Conservation (phyloP, 805 yeast species). For the Metschnikowia henanensis region DNA sequence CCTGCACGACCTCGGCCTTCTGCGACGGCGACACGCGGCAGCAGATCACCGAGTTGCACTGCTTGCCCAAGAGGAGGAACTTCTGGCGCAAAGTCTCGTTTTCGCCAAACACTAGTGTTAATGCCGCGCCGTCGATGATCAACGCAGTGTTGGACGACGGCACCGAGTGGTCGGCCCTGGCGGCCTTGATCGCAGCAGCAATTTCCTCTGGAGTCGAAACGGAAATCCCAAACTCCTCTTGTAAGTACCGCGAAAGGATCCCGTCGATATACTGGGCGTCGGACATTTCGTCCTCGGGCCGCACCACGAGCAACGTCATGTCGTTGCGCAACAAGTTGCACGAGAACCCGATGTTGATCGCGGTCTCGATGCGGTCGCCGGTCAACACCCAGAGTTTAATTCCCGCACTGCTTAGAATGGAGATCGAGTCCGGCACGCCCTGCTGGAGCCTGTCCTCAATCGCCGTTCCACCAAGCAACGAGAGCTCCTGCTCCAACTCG, state of each 20-base stretch:
- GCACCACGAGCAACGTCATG: slow-evolving; percentile 69
- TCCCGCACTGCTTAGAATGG: slow-evolving; percentile 66
- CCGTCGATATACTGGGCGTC: slow-evolving; percentile 34
- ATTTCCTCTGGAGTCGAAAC: slow-evolving; percentile 44
- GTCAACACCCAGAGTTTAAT: slow-evolving; percentile 82
- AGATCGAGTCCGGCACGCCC: slow-evolving; percentile 76
- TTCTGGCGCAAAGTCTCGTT: slow-evolving; percentile 39
- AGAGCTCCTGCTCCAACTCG: slow-evolving; percentile 57
- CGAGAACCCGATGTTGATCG: slow-evolving; percentile 79
- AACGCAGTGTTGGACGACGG: slow-evolving; percentile 70
- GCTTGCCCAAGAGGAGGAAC: slow-evolving; percentile 71
- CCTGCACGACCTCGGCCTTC: slow-evolving; percentile 77
- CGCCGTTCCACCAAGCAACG: slow-evolving; percentile 74
- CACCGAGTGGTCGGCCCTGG: slow-evolving; percentile 56
- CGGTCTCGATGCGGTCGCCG: slow-evolving; percentile 82
- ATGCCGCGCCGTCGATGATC: slow-evolving; percentile 79
- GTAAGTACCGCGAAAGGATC: slow-evolving; percentile 48
- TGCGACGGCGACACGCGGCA: slow-evolving; percentile 90
- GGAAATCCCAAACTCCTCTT: slow-evolving; percentile 48
- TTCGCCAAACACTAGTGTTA: slow-evolving; percentile 49
- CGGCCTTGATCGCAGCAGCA: slow-evolving; percentile 53
- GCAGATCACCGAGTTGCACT: slow-evolving; percentile 79
- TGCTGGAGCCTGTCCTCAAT: slow-evolving; percentile 78
- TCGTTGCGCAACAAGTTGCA: slow-evolving; percentile 67
- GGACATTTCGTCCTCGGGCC: slow-evolving; percentile 40